Conservation (phyloP, 2,329 filamentous ascomycete species). For the Penicillium concentricum region DNA sequence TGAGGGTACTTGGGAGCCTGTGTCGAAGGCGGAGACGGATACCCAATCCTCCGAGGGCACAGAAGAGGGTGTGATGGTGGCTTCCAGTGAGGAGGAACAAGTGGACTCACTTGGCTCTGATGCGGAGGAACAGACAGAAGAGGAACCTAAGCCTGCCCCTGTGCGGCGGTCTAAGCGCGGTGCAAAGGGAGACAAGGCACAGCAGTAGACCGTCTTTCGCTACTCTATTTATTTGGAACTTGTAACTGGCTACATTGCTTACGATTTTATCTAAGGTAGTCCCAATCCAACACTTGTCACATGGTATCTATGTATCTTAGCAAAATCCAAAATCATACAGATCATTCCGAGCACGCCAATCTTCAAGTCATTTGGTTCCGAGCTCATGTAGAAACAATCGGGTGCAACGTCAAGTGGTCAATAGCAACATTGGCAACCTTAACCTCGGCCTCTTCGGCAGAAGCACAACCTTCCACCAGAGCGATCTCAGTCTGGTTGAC, state of each 20-base stretch:
- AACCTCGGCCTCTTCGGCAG: slow-evolving; percentile 32
- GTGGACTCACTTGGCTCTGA: slow-evolving; percentile 22
- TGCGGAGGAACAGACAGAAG: slow-evolving; percentile 16
- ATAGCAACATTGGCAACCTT: slow-evolving; percentile 24
- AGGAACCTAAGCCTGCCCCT: slow-evolving; percentile 16
- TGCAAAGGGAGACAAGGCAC: slow-evolving; percentile 23
- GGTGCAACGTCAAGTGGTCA: slow-evolving; percentile 10
- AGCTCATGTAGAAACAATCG: not conserved
- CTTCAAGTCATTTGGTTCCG: not conserved
- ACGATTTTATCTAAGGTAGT: not conserved
- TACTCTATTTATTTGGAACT: not conserved
- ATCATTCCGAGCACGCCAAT: not conserved
- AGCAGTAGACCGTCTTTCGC: slow-evolving; percentile 16
- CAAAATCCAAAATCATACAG: not conserved
- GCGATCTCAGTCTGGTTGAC: slow-evolving; percentile 19
- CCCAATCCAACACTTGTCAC: not conserved
- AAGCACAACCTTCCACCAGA: slow-evolving; percentile 24
- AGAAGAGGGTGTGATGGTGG: slow-evolving; percentile 30
- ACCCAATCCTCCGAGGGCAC: slow-evolving; percentile 18
- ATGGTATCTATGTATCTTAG: not conserved
- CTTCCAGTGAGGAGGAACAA: slow-evolving; percentile 29
- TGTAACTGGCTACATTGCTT: not conserved
- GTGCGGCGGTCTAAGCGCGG: slow-evolving; percentile 27
- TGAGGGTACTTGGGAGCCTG: slow-evolving; percentile 25
- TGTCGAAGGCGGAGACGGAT: slow-evolving; percentile 21